A percentile compares a stretch with the other conserved stretches of the same genome.
Evolutionary conservation across 164 flowering plant species (phyloP).

Genomic region (Cinnamomum micranthum): DNA sequence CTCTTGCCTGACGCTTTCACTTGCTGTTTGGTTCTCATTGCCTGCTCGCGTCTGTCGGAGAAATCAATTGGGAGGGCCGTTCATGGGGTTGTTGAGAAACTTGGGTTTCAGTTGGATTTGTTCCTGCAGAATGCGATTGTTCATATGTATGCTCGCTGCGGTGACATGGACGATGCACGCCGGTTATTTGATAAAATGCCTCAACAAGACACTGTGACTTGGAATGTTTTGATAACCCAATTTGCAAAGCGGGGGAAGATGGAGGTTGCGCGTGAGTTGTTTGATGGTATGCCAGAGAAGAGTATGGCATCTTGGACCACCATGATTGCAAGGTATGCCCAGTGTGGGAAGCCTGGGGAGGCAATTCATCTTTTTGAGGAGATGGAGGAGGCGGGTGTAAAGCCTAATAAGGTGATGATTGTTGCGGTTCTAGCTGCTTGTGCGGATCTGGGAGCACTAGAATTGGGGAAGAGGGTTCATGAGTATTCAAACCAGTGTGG

Average conservation of each 20-base stretch:
- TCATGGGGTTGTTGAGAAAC: conserved; percentile 56
- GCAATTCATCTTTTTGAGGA: conserved; percentile 39
- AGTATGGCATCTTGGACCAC: conserved; percentile 65
- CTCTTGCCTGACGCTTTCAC: conserved; percentile 46
- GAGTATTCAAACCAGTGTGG: conserved; percentile 41
- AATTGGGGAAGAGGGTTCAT: conserved; percentile 59
- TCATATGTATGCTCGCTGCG: conserved; percentile 51
- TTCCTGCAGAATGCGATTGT: conserved; percentile 46
- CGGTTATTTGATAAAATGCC: conserved; percentile 53
- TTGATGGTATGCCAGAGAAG: conserved; percentile 52
- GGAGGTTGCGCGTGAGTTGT: conserved; percentile 40
- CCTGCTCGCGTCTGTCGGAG: conserved; percentile 38
- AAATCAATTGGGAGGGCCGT: conserved; percentile 38
- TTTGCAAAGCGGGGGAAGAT: conserved; percentile 41
- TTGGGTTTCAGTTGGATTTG: conserved; percentile 52
- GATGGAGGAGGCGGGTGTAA: conserved; percentile 56
- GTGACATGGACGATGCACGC: conserved; percentile 33
- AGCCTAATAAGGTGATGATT: conserved; percentile 60
- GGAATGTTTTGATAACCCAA: conserved; percentile 61
- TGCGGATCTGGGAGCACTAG: conserved; percentile 61
- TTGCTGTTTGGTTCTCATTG: conserved; percentile 61
- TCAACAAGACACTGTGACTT: conserved; percentile 51
- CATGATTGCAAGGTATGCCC: conserved; percentile 59
- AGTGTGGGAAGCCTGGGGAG: conserved; percentile 55
- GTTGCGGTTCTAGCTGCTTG: conserved; percentile 70